These are phyloP conservation scores for Kodamaea kakaduensis DNA, from an alignment of 805 yeast genomes.

Conservation along the genomic window DNA sequence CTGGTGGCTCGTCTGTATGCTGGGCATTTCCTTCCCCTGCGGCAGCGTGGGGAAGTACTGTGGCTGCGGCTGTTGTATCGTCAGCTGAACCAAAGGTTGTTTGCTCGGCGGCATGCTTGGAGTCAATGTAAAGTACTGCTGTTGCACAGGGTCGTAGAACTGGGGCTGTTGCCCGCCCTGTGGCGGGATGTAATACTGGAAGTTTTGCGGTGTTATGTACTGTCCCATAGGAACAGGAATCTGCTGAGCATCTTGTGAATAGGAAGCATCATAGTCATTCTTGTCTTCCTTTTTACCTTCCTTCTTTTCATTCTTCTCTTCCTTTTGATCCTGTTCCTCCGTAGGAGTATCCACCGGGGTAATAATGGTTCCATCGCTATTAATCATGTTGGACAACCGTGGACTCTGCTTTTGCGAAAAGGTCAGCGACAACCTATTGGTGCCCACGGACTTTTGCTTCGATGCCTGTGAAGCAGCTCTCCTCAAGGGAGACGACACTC, in stretches of 20 bases:
- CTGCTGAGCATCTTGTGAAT: background rate
- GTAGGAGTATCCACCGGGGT: slow-evolving; percentile 33
- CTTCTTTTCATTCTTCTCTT: background rate
- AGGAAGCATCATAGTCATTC: background rate
- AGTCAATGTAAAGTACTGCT: slow-evolving; percentile 38
- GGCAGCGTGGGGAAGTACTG: slow-evolving; percentile 40
- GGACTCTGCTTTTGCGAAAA: slow-evolving; percentile 37
- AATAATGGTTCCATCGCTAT: slow-evolving; percentile 43
- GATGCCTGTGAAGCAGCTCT: slow-evolving; percentile 17
- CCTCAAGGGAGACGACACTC: background rate
- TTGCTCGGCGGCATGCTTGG: slow-evolving; percentile 33
- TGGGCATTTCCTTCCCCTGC: no score
- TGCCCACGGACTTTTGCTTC: slow-evolving; percentile 11
- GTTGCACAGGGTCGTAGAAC: slow-evolving; percentile 42
- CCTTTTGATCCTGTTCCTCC: slow-evolving; percentile 3
- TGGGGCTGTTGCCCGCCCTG: slow-evolving; percentile 30
- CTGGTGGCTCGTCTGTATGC: no score
- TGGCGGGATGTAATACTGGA: slow-evolving; percentile 21
- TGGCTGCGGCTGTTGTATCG: slow-evolving; percentile 25
- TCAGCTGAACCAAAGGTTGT: slow-evolving; percentile 21
- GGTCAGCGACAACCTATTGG: slow-evolving; percentile 34
- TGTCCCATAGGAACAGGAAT: background rate
- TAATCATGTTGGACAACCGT: slow-evolving; percentile 37
- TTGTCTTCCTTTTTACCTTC: background rate
- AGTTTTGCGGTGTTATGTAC: slow-evolving; percentile 15